Percentiles rank a stretch among this genome's conserved stretches.
Evolutionary conservation across 2,329 filamentous ascomycete species (phyloP).

Genomic region (Verticillium albo-atrum): DNA sequence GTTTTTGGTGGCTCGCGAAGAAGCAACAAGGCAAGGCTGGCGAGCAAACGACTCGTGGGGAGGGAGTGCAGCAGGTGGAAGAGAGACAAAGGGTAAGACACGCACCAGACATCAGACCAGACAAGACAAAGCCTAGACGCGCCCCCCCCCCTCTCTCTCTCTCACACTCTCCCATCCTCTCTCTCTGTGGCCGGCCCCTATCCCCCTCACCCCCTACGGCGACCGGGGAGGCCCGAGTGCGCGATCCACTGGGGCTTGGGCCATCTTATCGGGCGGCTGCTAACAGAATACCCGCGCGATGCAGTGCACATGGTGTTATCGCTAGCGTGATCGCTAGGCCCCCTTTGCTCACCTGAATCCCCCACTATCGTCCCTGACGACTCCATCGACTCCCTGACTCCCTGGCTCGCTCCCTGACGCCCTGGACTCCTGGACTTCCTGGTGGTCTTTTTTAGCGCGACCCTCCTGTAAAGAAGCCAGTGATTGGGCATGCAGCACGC

Average conservation of each 20-base stretch:
- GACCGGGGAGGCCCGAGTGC: not conserved
- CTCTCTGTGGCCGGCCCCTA: too few species aligned
- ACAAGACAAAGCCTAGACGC: not conserved
- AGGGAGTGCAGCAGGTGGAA: not conserved
- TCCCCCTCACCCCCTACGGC: not conserved
- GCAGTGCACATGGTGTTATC: not conserved
- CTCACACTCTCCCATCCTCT: too few species aligned
- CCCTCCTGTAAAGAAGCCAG: not conserved
- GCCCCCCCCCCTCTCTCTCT: too few species aligned
- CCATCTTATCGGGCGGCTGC: not conserved
- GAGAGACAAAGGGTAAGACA: not conserved
- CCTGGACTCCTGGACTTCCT: too few species aligned
- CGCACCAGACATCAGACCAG: not conserved
- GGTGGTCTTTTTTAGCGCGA: not conserved
- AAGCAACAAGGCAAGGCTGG: not conserved
- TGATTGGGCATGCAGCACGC: not conserved
- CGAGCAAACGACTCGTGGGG: not conserved
- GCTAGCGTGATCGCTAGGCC: not conserved
- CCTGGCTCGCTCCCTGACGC: too few species aligned
- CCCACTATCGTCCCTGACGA: not conserved
- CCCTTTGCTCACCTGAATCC: not conserved
- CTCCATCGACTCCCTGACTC: too few species aligned
- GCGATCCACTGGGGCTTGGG: not conserved
- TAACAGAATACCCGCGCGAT: not conserved
- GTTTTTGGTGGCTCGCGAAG: constrained; percentile 2